These are phyloP conservation scores for Dentipellis fragilis DNA, from an alignment of 768 basidiomycete genomes.

Conservation along the genomic window DNA sequence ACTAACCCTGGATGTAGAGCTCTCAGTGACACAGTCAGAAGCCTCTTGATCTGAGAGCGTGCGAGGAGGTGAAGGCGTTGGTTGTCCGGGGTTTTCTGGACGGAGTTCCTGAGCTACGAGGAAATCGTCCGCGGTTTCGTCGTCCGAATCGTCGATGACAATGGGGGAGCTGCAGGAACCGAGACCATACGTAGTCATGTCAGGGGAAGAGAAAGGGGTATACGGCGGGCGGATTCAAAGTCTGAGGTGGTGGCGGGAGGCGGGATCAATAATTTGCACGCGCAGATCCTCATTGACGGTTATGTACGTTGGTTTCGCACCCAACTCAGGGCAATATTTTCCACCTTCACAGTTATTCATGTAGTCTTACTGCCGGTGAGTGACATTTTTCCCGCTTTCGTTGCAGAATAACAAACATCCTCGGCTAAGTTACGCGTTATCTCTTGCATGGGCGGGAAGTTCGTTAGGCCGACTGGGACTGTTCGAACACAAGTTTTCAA, in stretches of 20 bases:
- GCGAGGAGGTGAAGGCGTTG: neutral
- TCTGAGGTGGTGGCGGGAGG: neutral
- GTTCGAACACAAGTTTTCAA: too few relatives aligned
- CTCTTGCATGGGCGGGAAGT: too few relatives aligned
- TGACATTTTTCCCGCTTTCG: too few relatives aligned
- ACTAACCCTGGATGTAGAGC: too few relatives aligned
- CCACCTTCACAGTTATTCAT: too few relatives aligned
- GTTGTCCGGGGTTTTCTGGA: neutral
- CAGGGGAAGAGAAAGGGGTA: neutral
- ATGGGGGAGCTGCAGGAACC: conserved; percentile 12
- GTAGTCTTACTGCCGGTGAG: too few relatives aligned
- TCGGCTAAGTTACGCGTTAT: too few relatives aligned
- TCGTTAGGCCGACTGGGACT: too few relatives aligned
- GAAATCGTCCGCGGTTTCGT: neutral
- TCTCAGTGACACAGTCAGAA: neutral
- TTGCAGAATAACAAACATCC: too few relatives aligned
- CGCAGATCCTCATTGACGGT: neutral
- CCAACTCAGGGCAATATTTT: too few relatives aligned
- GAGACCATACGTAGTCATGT: conserved; percentile 5
- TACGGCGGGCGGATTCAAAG: neutral
- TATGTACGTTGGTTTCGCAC: neutral
- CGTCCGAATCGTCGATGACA: conserved; percentile 12
- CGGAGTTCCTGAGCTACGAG: neutral
- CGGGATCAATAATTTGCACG: neutral
- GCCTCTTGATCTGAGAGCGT: neutral